These are phyloP conservation scores for Domatiomyces globalis DNA, from an alignment of 2,329 filamentous ascomycete genomes.

Conservation along the genomic window DNA sequence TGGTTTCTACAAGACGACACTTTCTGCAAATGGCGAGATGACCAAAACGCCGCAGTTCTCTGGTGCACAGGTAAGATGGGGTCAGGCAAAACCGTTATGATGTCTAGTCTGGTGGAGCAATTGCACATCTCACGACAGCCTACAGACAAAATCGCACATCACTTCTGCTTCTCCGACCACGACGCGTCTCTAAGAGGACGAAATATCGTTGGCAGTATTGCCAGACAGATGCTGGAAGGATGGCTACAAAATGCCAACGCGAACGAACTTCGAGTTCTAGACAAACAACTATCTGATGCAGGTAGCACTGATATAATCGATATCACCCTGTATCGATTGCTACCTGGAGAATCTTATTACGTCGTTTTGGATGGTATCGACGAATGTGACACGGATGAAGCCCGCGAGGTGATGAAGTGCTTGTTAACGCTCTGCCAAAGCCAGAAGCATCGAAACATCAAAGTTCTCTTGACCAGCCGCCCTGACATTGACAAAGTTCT, in stretches of 20 bases:
- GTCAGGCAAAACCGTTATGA: conserved; percentile 12
- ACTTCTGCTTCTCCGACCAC: conserved; percentile 8
- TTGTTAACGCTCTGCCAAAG: not conserved
- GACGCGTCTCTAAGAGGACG: conserved; percentile 6
- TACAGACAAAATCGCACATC: conserved; percentile 7
- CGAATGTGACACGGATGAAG: not conserved
- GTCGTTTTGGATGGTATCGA: conserved; percentile 6
- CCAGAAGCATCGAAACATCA: not conserved
- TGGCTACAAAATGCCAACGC: conserved; percentile 1
- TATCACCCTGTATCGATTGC: not conserved
- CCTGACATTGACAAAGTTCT: conserved; percentile 8
- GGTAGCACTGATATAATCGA: conserved; percentile 1
- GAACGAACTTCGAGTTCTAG: not conserved
- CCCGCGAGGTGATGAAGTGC: not conserved
- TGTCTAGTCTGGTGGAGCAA: conserved; percentile 9
- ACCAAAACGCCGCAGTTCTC: not conserved
- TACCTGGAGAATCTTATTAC: conserved; percentile 1
- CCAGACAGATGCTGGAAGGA: conserved; percentile 8
- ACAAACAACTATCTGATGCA: not conserved
- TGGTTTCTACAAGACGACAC: conserved; percentile 4
- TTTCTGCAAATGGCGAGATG: conserved; percentile 6
- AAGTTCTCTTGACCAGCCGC: conserved; percentile 9
- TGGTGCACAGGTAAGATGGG: conserved; percentile 14
- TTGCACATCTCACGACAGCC: conserved; percentile 4
- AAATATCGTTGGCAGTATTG: conserved; percentile 12